phyloP scores from a whole-genome alignment of 2,329 filamentous ascomycete species.

The Colletotrichum sp. region DNA sequence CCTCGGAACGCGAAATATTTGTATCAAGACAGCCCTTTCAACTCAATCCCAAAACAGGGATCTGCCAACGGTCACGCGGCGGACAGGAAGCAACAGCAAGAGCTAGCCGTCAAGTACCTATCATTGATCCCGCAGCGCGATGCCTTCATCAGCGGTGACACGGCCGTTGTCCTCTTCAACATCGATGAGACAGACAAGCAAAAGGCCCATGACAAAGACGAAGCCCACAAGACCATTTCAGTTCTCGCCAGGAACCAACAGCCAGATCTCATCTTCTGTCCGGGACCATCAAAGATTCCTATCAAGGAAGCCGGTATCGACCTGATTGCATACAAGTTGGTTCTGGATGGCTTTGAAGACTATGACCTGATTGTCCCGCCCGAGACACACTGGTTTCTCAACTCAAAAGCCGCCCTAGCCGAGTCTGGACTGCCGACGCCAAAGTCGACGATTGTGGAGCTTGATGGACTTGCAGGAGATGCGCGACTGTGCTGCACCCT shows the following conservation, averaged over 20 bases:
- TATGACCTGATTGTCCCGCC: conserved; percentile 30
- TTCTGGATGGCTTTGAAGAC: conserved; percentile 31
- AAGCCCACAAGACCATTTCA: conserved; percentile 32
- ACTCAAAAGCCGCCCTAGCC: conserved; percentile 37
- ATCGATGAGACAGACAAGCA: conserved; percentile 23
- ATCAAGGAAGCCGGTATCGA: conserved; percentile 29
- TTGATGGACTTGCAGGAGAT: conserved; percentile 22
- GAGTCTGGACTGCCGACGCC: conserved; percentile 37
- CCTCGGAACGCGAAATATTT: conserved; percentile 39
- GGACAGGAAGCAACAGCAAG: conserved; percentile 20
- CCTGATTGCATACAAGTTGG: conserved; percentile 30
- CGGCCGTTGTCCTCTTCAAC: conserved; percentile 33
- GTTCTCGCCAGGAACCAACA: conserved; percentile 29
- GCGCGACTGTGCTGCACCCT: conserved; percentile 26
- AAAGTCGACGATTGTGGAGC: conserved; percentile 26
- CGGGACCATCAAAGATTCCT: conserved; percentile 29
- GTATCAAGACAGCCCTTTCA: conserved; percentile 38
- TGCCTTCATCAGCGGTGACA: conserved; percentile 33
- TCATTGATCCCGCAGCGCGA: conserved; percentile 39
- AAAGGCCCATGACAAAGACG: conserved; percentile 28
- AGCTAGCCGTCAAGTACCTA: conserved; percentile 36
- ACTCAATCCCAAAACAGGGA: conserved; percentile 22
- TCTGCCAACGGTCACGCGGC: background rate
- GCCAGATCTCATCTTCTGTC: conserved; percentile 36
- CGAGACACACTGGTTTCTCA: conserved; percentile 38